phyloP scores from a whole-genome alignment of 2,329 filamentous ascomycete species.

The Pezicula rhizophila region DNA sequence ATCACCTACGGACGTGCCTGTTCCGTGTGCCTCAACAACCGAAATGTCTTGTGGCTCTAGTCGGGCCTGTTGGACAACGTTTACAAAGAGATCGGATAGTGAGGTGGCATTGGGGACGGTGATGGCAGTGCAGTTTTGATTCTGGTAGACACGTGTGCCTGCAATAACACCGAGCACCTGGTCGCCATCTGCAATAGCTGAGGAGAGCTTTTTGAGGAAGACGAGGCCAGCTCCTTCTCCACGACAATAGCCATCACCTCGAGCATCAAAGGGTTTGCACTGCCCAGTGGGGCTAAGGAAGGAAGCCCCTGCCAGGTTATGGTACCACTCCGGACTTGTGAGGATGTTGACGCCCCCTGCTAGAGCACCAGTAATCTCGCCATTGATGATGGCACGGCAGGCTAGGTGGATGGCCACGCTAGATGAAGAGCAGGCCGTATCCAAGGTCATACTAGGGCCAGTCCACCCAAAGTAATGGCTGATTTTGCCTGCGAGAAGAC shows the following conservation, averaged over 20 bases:
- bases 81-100: slow-evolving; percentile 14
- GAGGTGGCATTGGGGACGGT: slow-evolving; percentile 18
- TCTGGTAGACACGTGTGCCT: slow-evolving; percentile 40
- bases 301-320: background rate
- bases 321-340: slow-evolving; percentile 2
- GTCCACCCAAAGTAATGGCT: slow-evolving; percentile 13
- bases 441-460: slow-evolving; percentile 48
- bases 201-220: slow-evolving; percentile 49
- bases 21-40: slow-evolving; percentile 28
- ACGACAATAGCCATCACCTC: slow-evolving; percentile 56
- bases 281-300: slow-evolving; percentile 24
- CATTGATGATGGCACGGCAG: slow-evolving; percentile 39
- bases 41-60: slow-evolving; percentile 14
- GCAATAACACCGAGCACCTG: slow-evolving; percentile 50
- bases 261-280: slow-evolving; percentile 35
- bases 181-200: slow-evolving; percentile 53
- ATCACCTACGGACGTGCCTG: slow-evolving; percentile 29
- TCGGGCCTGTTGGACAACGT: slow-evolving; percentile 32
- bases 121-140: slow-evolving; percentile 6
- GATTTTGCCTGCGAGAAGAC: slow-evolving; percentile 21
- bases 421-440: slow-evolving; percentile 51
- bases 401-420: slow-evolving; percentile 47
- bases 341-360: slow-evolving; percentile 19
- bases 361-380: slow-evolving; percentile 29
- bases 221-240: slow-evolving; percentile 55